phyloP scores from a whole-genome alignment of 2,329 filamentous ascomycete species.

The Colletotrichum higginsianum region DNA sequence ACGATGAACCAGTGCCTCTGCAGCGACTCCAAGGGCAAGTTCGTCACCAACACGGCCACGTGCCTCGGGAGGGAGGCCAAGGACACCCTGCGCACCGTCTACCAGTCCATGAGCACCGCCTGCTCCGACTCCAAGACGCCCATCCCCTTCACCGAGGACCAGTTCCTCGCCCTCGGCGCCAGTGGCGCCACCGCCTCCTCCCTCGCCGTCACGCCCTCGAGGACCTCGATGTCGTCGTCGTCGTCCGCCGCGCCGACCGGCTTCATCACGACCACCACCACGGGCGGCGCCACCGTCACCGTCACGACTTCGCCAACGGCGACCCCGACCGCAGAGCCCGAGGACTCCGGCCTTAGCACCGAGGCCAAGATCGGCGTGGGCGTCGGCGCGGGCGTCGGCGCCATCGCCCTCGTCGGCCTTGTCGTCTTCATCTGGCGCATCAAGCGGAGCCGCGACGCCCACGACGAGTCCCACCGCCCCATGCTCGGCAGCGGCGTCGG shows the following conservation, averaged over 20 bases:
- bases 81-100: conserved; percentile 59
- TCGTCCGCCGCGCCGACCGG: conserved; percentile 36
- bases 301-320: conserved; percentile 15
- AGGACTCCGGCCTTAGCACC: conserved; percentile 49
- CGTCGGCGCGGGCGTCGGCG: conserved; percentile 53
- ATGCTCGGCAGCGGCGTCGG: conserved; percentile 40
- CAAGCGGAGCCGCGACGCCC: conserved; percentile 33
- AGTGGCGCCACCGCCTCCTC: conserved; percentile 36
- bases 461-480: conserved; percentile 38
- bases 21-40: conserved; percentile 60
- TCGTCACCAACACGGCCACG: conserved; percentile 61
- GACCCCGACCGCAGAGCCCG: conserved; percentile 2
- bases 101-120: conserved; percentile 58
- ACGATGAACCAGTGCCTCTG: conserved; percentile 67
- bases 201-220: conserved; percentile 42
- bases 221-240: conserved; percentile 43
- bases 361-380: conserved; percentile 58
- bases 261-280: conserved; percentile 30
- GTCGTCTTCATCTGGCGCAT: conserved; percentile 34
- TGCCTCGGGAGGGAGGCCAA: conserved; percentile 59
- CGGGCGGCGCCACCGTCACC: conserved; percentile 35
- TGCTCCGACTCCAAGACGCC: conserved; percentile 62
- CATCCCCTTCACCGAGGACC: conserved; percentile 56
- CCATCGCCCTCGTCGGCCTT: conserved; percentile 41
- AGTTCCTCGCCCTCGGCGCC: conserved; percentile 54